Conservation (phyloP, 495 filamentous ascomycete genomes). For the Aspergillus bertholletiae region DNA sequence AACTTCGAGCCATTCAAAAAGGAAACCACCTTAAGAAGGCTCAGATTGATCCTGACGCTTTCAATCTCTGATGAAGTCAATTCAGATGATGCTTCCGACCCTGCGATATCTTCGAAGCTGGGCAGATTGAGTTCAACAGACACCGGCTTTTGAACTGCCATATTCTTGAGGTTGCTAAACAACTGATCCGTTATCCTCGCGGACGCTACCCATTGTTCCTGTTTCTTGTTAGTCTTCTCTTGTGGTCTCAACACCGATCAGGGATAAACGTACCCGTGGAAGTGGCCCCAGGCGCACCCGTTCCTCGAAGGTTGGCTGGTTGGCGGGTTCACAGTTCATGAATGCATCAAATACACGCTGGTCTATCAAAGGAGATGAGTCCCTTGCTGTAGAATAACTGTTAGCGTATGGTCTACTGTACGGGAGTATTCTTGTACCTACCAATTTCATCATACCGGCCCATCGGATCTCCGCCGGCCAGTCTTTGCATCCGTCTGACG, state of each 20-base stretch:
- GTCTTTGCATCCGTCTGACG: conserved; percentile 35
- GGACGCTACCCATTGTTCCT: conserved; percentile 41
- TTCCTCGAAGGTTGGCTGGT: conserved; percentile 38
- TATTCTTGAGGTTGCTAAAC: conserved; percentile 29
- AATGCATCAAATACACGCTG: conserved; percentile 38
- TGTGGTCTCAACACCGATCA: neutral
- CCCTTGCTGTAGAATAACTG: conserved; percentile 24
- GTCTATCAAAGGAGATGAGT: conserved; percentile 26
- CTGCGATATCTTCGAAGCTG: conserved; percentile 21
- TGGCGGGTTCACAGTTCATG: conserved; percentile 42
- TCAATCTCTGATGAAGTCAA: conserved; percentile 35
- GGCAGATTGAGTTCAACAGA: conserved; percentile 24
- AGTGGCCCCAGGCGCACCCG: conserved; percentile 37
- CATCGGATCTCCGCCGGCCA: conserved; percentile 37
- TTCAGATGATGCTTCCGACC: conserved; percentile 23
- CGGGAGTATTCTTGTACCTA: conserved; percentile 14
- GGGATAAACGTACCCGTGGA: conserved; percentile 30
- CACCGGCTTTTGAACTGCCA: conserved; percentile 33
- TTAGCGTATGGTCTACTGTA: neutral
- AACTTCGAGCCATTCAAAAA: conserved; percentile 38
- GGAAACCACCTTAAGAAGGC: conserved; percentile 30
- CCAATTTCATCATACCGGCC: conserved; percentile 34
- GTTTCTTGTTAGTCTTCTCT: neutral
- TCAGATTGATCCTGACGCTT: conserved; percentile 24
- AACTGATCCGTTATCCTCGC: conserved; percentile 34